Evolutionary conservation across 1,284 basidiomycete species (phyloP), one percentile per base, ranked within the genome.

Genomic region (Polyporus tsugae): DNA sequence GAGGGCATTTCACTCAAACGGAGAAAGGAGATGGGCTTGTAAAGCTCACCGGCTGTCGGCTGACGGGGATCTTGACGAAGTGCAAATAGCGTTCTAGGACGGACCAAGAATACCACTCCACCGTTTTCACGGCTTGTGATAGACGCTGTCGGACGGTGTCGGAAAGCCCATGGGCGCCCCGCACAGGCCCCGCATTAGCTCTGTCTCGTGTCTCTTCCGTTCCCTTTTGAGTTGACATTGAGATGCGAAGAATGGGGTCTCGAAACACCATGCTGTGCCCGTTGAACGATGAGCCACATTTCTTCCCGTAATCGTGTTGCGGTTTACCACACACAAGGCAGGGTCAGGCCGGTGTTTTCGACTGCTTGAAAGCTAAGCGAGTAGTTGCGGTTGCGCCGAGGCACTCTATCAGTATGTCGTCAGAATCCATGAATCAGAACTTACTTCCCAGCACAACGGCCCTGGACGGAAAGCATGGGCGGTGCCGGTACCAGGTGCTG

Each of bases 401-500:
- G 46, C 46, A 49, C 9, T 13, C 22, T 49, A 49, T 49, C 22
- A 25, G 13, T 22, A 49, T 49, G 22, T 25, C 22, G 46, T 49
- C 46, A 49, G 46, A 49, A 49, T 25, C 11, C 2, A 49, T 49
- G 22, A 25, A 49, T 49, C 46, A 49, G 46, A 49, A 25, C 22
- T 9, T 22, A 49, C 22, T 13, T 9, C 11, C 22, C 22, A 49
- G 46, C 10, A 49, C 22, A 13, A 49, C 46, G 46, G 22, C 46
- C 46, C 46, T 49, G 22, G 46, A 49, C 46, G 22, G 46, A 22
- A 13, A 49, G 46, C 46, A 49, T 49, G 46, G 46, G 46, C 46
- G 46, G 46, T 11, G 22, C 46, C 46, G 46, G 46, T 49, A 4
- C 46, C 25, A 49, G 46, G 46, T 25, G 25, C 46, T 22, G 46